phyloP scores from a whole-genome alignment of 345 rosid genomes.

The Dimocarpus longan region DNA sequence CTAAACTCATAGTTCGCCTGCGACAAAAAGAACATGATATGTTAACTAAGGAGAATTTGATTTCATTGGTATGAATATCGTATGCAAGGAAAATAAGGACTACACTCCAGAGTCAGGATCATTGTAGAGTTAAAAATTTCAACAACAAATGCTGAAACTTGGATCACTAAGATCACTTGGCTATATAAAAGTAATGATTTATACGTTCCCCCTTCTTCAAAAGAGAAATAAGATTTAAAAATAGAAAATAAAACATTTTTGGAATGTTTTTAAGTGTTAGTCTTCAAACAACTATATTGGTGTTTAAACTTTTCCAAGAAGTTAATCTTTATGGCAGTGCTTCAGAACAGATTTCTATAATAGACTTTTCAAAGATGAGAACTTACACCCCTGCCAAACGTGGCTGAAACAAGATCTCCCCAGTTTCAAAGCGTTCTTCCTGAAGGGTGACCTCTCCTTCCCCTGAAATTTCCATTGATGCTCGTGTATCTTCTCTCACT shows the following conservation, averaged over 20 bases:
- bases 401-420: slow-evolving; percentile 92
- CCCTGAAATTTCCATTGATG: slow-evolving; percentile 62
- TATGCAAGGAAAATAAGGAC: not conserved
- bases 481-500: slow-evolving; percentile 51
- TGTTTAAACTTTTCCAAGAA: not conserved
- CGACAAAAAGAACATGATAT: slow-evolving; percentile 13
- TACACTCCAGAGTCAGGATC: not conserved
- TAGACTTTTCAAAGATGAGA: slow-evolving; percentile 5
- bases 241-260: not conserved
- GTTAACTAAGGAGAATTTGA: not conserved
- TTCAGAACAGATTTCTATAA: not conserved
- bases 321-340: not conserved
- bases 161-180: not conserved
- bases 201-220: not conserved
- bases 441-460: slow-evolving; percentile 84
- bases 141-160: not conserved
- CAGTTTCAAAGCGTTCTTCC: slow-evolving; percentile 87
- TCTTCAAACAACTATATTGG: not conserved
- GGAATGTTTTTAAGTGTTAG: slow-evolving; percentile 1
- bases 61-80: not conserved
- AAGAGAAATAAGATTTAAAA: not conserved
- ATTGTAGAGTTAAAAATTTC: not conserved
- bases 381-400: slow-evolving; percentile 87
- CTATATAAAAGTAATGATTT: not conserved
- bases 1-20: slow-evolving; percentile 86